These are phyloP conservation scores for Dactylis glomerata DNA, from an alignment of 176 grass and related monocot genomes.

Conservation along the genomic window DNA sequence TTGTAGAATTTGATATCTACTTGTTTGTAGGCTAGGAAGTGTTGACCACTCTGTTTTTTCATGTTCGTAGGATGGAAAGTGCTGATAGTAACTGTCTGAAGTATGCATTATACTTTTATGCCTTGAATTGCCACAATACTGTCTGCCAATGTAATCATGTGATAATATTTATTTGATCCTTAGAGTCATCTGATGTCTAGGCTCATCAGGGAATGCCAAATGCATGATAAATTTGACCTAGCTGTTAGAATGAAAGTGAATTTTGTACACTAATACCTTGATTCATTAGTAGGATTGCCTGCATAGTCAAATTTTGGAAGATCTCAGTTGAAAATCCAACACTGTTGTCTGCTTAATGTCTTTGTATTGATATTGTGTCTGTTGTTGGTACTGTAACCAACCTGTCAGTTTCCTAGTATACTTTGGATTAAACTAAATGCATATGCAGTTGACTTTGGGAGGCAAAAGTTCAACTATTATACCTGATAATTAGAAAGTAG, in stretches of 20 bases:
- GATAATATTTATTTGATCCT: neutral
- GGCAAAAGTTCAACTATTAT: neutral
- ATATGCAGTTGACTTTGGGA: neutral
- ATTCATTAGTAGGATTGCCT: neutral
- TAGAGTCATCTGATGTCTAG: neutral
- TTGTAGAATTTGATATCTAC: no score
- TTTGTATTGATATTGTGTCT: neutral
- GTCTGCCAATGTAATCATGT: neutral
- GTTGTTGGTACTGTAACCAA: neutral
- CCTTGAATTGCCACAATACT: neutral
- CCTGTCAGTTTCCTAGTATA: neutral
- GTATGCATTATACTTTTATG: neutral
- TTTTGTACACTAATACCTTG: no score
- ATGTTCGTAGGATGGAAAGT: neutral
- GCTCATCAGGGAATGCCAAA: neutral
- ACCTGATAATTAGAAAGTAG: neutral
- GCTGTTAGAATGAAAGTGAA: neutral
- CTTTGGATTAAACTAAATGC: neutral
- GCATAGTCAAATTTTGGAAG: neutral
- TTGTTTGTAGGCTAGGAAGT: no score
- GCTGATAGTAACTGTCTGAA: neutral
- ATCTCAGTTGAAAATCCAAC: neutral
- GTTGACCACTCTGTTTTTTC: no score
- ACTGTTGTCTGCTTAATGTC: neutral
- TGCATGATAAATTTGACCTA: neutral